Percentiles rank a stretch among this genome's conserved stretches.
phyloP scores from a whole-genome alignment of 495 filamentous ascomycete genomes.

The Aspergillus ostianus region DNA sequence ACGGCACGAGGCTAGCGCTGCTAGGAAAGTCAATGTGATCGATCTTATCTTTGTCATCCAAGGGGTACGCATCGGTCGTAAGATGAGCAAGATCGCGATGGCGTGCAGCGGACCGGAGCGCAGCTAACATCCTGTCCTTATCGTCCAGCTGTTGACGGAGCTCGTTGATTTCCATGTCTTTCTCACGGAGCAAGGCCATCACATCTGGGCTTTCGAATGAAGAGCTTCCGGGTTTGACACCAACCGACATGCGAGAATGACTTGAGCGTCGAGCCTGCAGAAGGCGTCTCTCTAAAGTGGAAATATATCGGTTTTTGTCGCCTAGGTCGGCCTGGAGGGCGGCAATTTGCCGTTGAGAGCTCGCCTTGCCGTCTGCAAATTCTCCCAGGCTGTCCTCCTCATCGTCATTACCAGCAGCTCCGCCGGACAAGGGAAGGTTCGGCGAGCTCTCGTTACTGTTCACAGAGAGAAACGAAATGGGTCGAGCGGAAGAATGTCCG shows the following conservation, averaged over 20 bases:
- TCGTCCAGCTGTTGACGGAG: constrained; percentile 88
- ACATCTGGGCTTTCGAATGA: constrained; percentile 68
- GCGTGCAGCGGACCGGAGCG: constrained; percentile 79
- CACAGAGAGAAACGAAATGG: constrained; percentile 63
- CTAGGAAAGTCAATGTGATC: constrained; percentile 22
- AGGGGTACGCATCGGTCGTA: constrained; percentile 39
- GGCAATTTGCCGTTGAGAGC: constrained; percentile 73
- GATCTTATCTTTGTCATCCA: constrained; percentile 32
- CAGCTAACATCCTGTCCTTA: constrained; percentile 90
- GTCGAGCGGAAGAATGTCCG: constrained; percentile 55
- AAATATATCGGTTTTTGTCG: constrained; percentile 96
- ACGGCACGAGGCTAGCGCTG: not conserved
- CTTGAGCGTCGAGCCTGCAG: constrained; percentile 90
- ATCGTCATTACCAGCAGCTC: constrained; percentile 47
- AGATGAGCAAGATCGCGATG: constrained; percentile 82
- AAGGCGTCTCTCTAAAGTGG: constrained; percentile 86
- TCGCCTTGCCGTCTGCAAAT: constrained; percentile 84
- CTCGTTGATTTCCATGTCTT: constrained; percentile 90
- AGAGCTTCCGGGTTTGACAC: constrained; percentile 56
- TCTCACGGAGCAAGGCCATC: constrained; percentile 71
- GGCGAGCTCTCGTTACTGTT: constrained; percentile 42
- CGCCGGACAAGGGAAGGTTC: constrained; percentile 33
- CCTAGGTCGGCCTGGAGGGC: constrained; percentile 88
- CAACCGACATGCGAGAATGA: constrained; percentile 77
- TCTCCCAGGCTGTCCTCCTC: constrained; percentile 76